Base-by-base conservation (phyloP, 768 basidiomycete species). In the Clathrus columnatus region DNA sequence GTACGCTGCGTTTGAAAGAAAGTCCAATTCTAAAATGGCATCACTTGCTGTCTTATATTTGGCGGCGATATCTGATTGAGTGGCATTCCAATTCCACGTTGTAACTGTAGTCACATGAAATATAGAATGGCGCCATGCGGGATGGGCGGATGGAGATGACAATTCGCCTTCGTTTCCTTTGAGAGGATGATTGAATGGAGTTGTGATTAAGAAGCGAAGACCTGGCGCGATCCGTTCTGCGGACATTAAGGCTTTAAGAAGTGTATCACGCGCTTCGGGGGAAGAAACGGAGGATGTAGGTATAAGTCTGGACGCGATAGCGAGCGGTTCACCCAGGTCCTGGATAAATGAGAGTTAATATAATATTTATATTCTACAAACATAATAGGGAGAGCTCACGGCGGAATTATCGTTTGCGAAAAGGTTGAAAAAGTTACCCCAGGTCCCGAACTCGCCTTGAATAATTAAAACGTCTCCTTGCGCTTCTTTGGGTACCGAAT, bases 51-150 rank as follows among this genome's bases (percentile, higher is more conserved):
- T 53, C 4, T 63, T 24, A 60, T 78, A 77, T 23, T 64, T 51
- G 2, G 49, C 60, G 45, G 59, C 57, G 51, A 73, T 72, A 44
- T 75, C 72, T 18, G 54, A 64, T 17, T 56, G 57, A 2, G 73
- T 75, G 5, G 76, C 71, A 51, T 77, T 71, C 70, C 73, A 78
- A 18, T 70, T 70, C 75, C 75, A 78, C n/a, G 64, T 51, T 5
- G 70, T 66, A 29, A 74, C 64, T 21, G 71, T 65, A 8, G 76
- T 78, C 49, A 75, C 65, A 58, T 80, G 77, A 56, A 73, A 77
- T 3, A 78, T 32, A 50, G 73, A 75, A 6, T 65, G 64, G 27
- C 75, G 63, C 77, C 77, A 77, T 28, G 72, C 72, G 28, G 70
- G 68, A 0, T 72, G 74, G 20, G 76, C 70, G 24, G 48, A 50